Percentiles rank a stretch among this genome's conserved stretches.
Evolutionary conservation across 805 yeast species (phyloP).

Genomic region (Brettanomyces bruxellensis): DNA sequence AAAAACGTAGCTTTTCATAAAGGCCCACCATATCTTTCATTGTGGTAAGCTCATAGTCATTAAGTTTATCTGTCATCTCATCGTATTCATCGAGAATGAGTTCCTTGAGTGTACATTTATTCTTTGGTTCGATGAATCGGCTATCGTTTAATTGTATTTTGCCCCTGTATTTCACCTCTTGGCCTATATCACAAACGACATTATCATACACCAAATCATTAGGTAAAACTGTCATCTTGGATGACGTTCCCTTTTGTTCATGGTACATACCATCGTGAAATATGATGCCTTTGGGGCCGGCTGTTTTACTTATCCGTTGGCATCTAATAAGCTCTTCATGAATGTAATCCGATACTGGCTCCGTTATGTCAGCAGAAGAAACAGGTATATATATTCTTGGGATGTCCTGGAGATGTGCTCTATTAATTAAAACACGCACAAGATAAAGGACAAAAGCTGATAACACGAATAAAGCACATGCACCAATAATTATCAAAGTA

Average conservation of each 20-base stretch:
- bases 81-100: conserved; percentile 23
- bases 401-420: conserved; percentile 59
- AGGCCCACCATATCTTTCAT: conserved; percentile 32
- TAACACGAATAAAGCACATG: conserved; percentile 52
- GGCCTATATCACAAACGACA: conserved; percentile 50
- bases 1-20: conserved; percentile 63
- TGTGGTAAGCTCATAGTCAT: conserved; percentile 1
- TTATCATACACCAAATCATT: conserved; percentile 37
- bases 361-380: conserved; percentile 49
- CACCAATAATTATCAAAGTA: conserved; percentile 70
- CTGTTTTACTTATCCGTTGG: conserved; percentile 28
- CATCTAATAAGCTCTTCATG: conserved; percentile 33
- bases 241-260: conserved; percentile 3
- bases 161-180: conserved; percentile 41
- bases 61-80: conserved; percentile 3
- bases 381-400: conserved; percentile 73
- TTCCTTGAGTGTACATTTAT: conserved; percentile 14
- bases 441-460: conserved; percentile 43
- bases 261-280: conserved; percentile 43
- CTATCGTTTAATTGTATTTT: conserved; percentile 12
- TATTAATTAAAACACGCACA: conserved; percentile 47
- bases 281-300: conserved; percentile 34
- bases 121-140: conserved; percentile 12
- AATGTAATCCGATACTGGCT: conserved; percentile 32
- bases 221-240: conserved; percentile 12